These are phyloP conservation scores for Myxozyma vanderwaltii DNA, from an alignment of 805 yeast genomes.

Conservation along the genomic window DNA sequence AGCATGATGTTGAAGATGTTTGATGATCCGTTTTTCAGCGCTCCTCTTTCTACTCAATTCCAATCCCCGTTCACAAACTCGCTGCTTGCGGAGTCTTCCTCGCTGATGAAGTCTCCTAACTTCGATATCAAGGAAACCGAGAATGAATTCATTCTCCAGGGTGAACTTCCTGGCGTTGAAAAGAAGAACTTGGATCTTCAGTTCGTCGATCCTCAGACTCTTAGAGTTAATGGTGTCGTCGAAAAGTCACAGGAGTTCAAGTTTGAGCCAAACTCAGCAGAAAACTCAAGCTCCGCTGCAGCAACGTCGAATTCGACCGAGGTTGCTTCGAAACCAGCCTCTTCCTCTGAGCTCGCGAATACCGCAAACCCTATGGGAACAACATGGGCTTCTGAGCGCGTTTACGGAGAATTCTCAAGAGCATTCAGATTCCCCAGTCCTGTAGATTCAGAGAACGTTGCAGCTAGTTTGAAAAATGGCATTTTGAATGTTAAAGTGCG, in stretches of 20 bases:
- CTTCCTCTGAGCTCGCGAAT: not conserved
- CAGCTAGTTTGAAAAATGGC: conserved; percentile 31
- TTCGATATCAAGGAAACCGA: conserved; percentile 34
- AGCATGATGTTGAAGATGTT: conserved; percentile 10
- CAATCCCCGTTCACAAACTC: conserved; percentile 10
- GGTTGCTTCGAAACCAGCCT: not conserved
- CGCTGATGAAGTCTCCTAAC: conserved; percentile 19
- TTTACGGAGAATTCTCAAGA: conserved; percentile 30
- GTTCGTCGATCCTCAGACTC: conserved; percentile 30
- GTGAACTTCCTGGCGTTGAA: conserved; percentile 35
- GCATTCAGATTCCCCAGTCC: conserved; percentile 31
- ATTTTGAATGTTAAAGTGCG: conserved; percentile 31
- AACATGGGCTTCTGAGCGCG: conserved; percentile 33
- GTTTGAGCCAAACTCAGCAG: not conserved
- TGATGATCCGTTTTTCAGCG: conserved; percentile 26
- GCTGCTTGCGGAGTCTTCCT: not conserved
- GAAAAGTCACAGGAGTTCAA: conserved; percentile 25
- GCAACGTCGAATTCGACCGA: too few relatives aligned
- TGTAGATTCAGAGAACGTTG: conserved; percentile 28
- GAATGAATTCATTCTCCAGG: conserved; percentile 26
- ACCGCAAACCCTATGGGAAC: conserved; percentile 5
- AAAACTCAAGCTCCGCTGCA: not conserved
- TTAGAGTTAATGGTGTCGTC: conserved; percentile 28
- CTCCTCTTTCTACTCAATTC: conserved; percentile 18
- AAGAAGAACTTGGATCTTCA: conserved; percentile 28